Conservation (phyloP, 306 rosid species). For the Cicer yamashitae region DNA sequence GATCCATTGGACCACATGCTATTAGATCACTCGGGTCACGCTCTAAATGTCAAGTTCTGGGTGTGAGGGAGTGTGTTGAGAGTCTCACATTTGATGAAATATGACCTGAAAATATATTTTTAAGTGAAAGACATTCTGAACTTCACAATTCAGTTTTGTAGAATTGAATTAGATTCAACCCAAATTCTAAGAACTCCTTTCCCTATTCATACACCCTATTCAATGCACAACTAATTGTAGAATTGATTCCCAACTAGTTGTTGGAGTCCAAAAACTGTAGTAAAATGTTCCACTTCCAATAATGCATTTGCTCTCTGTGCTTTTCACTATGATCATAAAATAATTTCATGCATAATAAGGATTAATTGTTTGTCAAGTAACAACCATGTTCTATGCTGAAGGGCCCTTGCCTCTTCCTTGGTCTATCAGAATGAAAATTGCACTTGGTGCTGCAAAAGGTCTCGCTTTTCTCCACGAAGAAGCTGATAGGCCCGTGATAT, state of each 20-base stretch:
- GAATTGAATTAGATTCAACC: no score
- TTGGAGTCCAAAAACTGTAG: not conserved
- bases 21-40: no score
- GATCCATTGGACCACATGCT: no score
- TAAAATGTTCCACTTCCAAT: not conserved
- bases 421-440: conserved; percentile 95
- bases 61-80: no score
- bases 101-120: no score
- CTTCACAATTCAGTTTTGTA: no score
- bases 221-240: not conserved
- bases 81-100: no score
- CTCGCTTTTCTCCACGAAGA: conserved; percentile 95
- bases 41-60: no score
- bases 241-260: not conserved
- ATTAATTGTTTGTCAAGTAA: conserved; percentile 50
- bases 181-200: not conserved
- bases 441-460: conserved; percentile 97
- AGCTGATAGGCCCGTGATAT: conserved; percentile 81
- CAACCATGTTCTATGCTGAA: conserved; percentile 59
- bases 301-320: conserved; percentile 33
- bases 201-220: not conserved
- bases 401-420: conserved; percentile 99
- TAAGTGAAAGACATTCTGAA: no score
- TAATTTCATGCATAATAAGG: not conserved
- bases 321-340: conserved; percentile 30